These are phyloP conservation scores for Yarrowia phangngaensis DNA, from an alignment of 805 yeast genomes.

Conservation along the genomic window DNA sequence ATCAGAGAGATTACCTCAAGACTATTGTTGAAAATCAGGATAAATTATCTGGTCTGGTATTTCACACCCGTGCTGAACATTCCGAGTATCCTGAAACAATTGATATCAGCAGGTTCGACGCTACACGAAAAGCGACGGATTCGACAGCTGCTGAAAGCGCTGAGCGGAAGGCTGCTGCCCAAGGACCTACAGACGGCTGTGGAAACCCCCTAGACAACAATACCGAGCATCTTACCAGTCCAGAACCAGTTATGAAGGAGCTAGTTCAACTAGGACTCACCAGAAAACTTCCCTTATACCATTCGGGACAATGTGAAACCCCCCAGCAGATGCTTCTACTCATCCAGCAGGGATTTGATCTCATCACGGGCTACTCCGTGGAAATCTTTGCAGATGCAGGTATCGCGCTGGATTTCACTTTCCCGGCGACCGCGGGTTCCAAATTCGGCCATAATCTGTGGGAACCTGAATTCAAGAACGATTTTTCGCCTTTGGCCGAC, in stretches of 20 bases:
- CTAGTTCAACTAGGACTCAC: constrained; percentile 1
- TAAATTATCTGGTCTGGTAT: constrained; percentile 10
- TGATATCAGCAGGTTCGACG: constrained; percentile 27
- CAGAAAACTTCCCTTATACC: constrained; percentile 3
- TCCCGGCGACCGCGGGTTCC: constrained; percentile 30
- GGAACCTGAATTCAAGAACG: constrained; percentile 36
- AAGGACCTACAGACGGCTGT: constrained; percentile 15
- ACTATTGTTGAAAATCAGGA: constrained; percentile 27
- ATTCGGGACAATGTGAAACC: constrained; percentile 32
- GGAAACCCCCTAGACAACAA: constrained; percentile 15
- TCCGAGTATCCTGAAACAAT: constrained; percentile 5
- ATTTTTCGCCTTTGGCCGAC: constrained; percentile 35
- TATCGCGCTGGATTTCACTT: constrained; percentile 38
- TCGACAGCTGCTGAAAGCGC: constrained; percentile 15
- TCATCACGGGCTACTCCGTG: constrained; percentile 38
- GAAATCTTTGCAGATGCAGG: constrained; percentile 41
- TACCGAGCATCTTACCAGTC: constrained; percentile 19
- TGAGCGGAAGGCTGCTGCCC: constrained; percentile 4
- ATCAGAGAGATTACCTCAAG: constrained; percentile 33
- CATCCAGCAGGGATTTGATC: constrained; percentile 39
- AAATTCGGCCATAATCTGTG: constrained; percentile 37
- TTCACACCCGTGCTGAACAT: constrained; percentile 30
- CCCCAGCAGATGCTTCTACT: constrained; percentile 40
- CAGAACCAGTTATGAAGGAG: constrained; percentile 16
- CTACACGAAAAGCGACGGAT: constrained; percentile 7